Conservation (phyloP, 2,329 filamentous ascomycete species). For the Pseudopithomyces chartarum region DNA sequence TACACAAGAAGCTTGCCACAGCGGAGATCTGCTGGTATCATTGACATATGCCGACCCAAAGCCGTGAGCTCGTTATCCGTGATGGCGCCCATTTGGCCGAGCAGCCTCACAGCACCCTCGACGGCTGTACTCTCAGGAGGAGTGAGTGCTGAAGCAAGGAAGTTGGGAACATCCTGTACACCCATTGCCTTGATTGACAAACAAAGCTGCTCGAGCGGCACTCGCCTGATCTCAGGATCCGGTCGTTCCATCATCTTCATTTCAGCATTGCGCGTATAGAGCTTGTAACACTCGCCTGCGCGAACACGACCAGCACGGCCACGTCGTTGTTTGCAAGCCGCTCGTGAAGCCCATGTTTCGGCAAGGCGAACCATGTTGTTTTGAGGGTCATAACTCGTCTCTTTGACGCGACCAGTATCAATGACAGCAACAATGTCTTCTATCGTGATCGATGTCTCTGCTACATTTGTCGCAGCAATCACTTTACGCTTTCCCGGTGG, state of each 20-base stretch:
- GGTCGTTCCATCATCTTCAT: conserved; percentile 83
- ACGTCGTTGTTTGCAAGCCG: conserved; percentile 91
- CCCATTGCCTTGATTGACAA: conserved; percentile 96
- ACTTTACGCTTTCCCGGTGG: conserved; percentile 86
- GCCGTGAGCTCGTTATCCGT: conserved; percentile 87
- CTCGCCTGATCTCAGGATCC: conserved; percentile 90
- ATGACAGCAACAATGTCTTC: conserved; percentile 97
- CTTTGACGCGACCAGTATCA: conserved; percentile 93
- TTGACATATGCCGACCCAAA: conserved; percentile 88
- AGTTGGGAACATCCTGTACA: conserved; percentile 77
- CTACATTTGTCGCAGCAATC: conserved; percentile 93
- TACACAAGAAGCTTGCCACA: conserved; percentile 96
- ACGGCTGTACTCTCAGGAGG: conserved; percentile 86
- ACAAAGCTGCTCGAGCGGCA: conserved; percentile 92
- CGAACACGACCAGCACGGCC: conserved; percentile 93
- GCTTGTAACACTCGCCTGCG: conserved; percentile 90
- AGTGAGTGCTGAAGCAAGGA: conserved; percentile 84
- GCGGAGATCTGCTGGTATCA: conserved; percentile 91
- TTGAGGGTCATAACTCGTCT: conserved; percentile 89
- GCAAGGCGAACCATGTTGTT: conserved; percentile 94
- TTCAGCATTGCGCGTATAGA: conserved; percentile 88
- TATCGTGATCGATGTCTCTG: conserved; percentile 98
- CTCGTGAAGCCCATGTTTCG: conserved; percentile 92
- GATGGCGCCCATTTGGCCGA: conserved; percentile 85
- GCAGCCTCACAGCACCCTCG: conserved; percentile 77